Base-by-base conservation (phyloP, 257 asterid genomes). In the Parsonsia alboflavescens region DNA sequence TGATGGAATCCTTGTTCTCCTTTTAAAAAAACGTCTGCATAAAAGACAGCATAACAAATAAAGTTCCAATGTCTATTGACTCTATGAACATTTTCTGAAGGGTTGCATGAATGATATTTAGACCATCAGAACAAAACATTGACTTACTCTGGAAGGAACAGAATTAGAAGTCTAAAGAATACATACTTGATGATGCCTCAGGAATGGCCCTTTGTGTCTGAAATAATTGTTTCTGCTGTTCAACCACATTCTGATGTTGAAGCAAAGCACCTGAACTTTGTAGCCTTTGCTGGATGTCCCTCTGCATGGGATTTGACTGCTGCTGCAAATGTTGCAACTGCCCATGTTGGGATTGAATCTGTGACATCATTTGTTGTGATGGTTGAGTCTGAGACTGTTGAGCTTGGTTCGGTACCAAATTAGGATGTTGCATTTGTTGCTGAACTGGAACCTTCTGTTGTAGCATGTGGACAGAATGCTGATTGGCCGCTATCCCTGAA, bases 251-350 rank as follows among this genome's bases (percentile, higher is more conserved):
- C 75, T 84, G 97, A 65, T 86, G 97, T 82, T 87, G 98, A 86
- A 85, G 93, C 87, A 89, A 80, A 74, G 98, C 87, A 28, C 84
- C 91, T 49, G 97, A 83, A 26, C 91, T 75, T 80, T 83, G 97
- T 72, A 89, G 86, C 88, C 97, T 85, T 77, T 91, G 98, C 73
- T 90, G 97, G 91, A 86, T 82, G 65, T 91, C 96, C 57, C 97
- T 85, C 80, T 83, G 92, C 72, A 88, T 58, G 12, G 88, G 39
- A 85, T 86, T 90, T 33, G 85, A 74, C 77, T 87, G 90, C 80
- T 90, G 97, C 77, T 87, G 98, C 91, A 91, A 77, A 77, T 89
- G 96, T 83, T 91, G 98, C 82, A 91, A 70, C 76, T 86, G 92
- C 61, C 91, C 96, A 26, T 90, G 87, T 82, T 93, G 98, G 77